Base-by-base conservation (phyloP, 345 rosid genomes). In the Streptanthus diversifolius region DNA sequence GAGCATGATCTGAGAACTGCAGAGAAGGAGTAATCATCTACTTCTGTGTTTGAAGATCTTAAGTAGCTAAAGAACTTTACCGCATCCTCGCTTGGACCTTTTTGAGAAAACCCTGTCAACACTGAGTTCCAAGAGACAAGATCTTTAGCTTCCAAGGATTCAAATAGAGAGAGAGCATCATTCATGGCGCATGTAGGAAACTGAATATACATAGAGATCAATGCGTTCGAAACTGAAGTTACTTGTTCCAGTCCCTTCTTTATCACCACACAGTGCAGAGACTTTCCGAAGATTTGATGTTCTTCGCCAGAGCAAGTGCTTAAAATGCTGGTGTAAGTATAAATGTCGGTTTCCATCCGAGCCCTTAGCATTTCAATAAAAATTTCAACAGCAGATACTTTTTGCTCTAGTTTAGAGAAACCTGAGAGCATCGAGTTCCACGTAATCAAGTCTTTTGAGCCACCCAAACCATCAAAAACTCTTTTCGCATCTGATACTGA, bases 351-450 rank as follows among this genome's bases (percentile, higher is more conserved):
- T 57, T 82, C 86, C 33, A 85, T 74, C 36, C 81, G 77, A 64
- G 48, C 24, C 35, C 59, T 53, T 49, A 72, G 86, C 90, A 90
- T 85, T 53, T 84, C 85, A 53, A 69, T 58, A 54, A 85, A 90
- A 19, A 85, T 75, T 52, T 72, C 59, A 55, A 83, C 80, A 37
- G 86, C 95, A 15, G 56, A 74, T n/a, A 81, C 86, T 70, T 78
- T 81, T 66, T 66, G 70, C 69, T 80, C 84, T 64, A 84, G 92
- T 32, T 60, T 74, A 32, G 88, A 73, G 78, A 78, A 87, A 61
- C 87, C 91, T 24, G 86, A 84, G 15, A 90, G 47, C 92, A 85
- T 85, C 3, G 97, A 83, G 60, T 90, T 90, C 95, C 92, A 88
- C 0, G 89, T 75, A 63, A 88, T 89, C 80, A 83, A 75, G 78